These are phyloP conservation scores for Ramularia endophylla DNA, from an alignment of 2,329 filamentous ascomycete species.

Conservation along the genomic window DNA sequence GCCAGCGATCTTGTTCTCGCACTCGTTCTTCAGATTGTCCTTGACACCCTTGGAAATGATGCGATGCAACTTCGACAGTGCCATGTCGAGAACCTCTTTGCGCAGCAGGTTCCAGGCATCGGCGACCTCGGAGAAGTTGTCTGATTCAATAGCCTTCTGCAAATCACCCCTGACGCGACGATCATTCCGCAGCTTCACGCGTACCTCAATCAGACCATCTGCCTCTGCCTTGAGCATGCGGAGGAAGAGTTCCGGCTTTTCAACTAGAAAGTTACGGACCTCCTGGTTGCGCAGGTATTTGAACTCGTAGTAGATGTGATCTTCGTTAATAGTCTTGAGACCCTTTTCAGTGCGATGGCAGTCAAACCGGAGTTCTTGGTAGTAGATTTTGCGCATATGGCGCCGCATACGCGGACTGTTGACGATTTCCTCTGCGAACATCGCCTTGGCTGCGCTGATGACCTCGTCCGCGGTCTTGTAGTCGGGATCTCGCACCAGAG, in stretches of 20 bases:
- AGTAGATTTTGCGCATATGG: slow-evolving; percentile 76
- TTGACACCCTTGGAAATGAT: slow-evolving; percentile 89
- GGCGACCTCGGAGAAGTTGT: slow-evolving; percentile 90
- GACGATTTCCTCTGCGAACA: slow-evolving; percentile 87
- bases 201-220: slow-evolving; percentile 84
- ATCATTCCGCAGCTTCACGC: slow-evolving; percentile 68
- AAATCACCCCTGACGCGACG: slow-evolving; percentile 71
- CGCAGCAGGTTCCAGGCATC: slow-evolving; percentile 92
- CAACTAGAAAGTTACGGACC: slow-evolving; percentile 59
- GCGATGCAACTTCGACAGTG: slow-evolving; percentile 73
- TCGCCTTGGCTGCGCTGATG: slow-evolving; percentile 70
- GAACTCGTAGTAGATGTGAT: slow-evolving; percentile 95
- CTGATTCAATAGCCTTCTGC: slow-evolving; percentile 79
- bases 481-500: slow-evolving; percentile 61
- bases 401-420: slow-evolving; percentile 86
- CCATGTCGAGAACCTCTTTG: slow-evolving; percentile 74
- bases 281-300: slow-evolving; percentile 92
- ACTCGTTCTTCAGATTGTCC: slow-evolving; percentile 87
- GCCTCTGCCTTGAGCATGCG: slow-evolving; percentile 98
- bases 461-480: slow-evolving; percentile 73
- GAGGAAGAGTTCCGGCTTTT: slow-evolving; percentile 80
- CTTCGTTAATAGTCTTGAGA: slow-evolving; percentile 84
- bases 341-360: slow-evolving; percentile 92
- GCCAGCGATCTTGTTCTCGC: slow-evolving; percentile 86
- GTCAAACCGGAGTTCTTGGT: slow-evolving; percentile 76